Base-by-base conservation (phyloP, 345 rosid species). In the Corchorus capsularis region DNA sequence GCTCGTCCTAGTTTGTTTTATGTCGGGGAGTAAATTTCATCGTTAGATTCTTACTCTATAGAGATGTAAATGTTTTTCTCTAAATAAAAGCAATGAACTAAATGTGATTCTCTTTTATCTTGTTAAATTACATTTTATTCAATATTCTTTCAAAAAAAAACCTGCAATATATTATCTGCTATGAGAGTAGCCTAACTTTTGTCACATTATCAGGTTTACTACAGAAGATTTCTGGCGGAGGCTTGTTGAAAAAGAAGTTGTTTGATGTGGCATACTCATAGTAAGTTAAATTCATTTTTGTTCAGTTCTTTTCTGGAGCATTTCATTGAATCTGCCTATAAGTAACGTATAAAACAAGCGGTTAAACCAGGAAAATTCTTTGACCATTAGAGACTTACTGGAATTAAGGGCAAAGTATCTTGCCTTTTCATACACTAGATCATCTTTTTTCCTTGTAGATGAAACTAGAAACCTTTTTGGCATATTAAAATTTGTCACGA, bases 151-250 rank as follows among this genome's bases (percentile, higher is more conserved):
- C 63, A 35, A 3, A 39, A 39, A 39, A 11, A 6, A 1, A 47
- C 12, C 49, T 75, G 50, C 65, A 70, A 34, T 34, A 16, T 13
- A 32, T 7, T 11, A 70, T 27, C 50, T 55, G 60, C n/a, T 57
- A 14, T 27, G 41, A 56, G 45, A 71, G 12, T 77, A 37, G 35
- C 75, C 11, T 72, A 79, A 65, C 57, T 63, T 59, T 71, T 79
- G 60, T 60, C 59, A 45, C 56, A 17, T 69, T 74, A 75, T 79
- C 85, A 96, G 98, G 98, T 82, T 86, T 96, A 80, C 87, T 81
- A 53, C 97, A 92, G 86, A 96, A 92, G 89, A 83, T 96, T 72
- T 81, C 92, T 75, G 82, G 86, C 5, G 97, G 98, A 56, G 86
- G 97, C 71, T 74, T 84, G 52, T 20, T 91, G 69, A 91, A 82